Percentiles rank a stretch among this genome's conserved stretches.
Evolutionary conservation across 106 monocot genomes (phyloP).

Genomic region (Iris macrosiphon): DNA sequence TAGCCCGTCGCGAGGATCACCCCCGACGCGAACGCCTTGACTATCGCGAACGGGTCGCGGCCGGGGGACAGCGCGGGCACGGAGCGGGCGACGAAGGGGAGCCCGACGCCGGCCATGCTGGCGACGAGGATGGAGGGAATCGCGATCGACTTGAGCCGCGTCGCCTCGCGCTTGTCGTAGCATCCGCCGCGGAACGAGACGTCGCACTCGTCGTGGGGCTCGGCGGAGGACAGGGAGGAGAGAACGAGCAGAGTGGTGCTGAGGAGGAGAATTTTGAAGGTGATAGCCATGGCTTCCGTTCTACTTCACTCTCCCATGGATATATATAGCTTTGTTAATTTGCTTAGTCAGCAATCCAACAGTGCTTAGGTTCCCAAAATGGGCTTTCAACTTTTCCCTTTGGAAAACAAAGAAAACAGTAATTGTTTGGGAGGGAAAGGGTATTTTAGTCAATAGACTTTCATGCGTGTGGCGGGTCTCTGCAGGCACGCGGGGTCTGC

Average conservation of each 20-base stretch:
- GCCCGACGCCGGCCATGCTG: slow-evolving; percentile 50
- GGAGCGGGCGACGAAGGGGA: slow-evolving; percentile 45
- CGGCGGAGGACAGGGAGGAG: slow-evolving; percentile 1
- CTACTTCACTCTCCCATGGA: no score
- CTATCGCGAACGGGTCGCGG: slow-evolving; percentile 35
- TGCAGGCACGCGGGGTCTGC: no score
- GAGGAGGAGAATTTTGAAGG: neutral
- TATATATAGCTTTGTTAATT: no score
- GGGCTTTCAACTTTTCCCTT: no score
- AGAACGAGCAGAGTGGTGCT: neutral
- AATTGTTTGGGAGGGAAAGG: no score
- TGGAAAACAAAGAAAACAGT: no score
- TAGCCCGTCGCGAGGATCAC: slow-evolving; percentile 71
- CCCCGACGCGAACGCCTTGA: slow-evolving; percentile 75
- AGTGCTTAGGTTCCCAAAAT: no score
- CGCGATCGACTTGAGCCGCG: slow-evolving; percentile 54
- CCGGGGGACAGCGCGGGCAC: slow-evolving; percentile 56
- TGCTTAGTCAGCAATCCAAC: no score
- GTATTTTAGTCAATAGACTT: no score
- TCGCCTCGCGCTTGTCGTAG: slow-evolving; percentile 35
- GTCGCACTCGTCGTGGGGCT: slow-evolving; percentile 6
- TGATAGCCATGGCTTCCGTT: slow-evolving; percentile 7
- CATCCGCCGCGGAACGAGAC: slow-evolving; percentile 18
- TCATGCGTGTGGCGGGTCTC: no score
- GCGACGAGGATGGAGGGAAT: slow-evolving; percentile 43